Evolutionary conservation across 805 yeast species (phyloP).

Genomic region (Nakazawaea wyomingensis): DNA sequence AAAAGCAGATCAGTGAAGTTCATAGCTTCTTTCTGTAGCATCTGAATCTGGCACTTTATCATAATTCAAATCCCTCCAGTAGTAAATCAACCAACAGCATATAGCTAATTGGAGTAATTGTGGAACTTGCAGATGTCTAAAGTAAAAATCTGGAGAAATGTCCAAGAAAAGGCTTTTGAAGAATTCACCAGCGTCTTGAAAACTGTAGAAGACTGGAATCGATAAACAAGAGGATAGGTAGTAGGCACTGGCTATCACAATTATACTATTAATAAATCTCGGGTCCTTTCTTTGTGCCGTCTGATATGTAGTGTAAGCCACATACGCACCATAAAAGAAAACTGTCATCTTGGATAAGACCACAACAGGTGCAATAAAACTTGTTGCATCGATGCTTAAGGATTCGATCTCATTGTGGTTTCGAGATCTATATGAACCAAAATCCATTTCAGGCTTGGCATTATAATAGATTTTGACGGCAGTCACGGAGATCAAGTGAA

Average conservation of each 20-base stretch:
- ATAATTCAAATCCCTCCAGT: conserved; percentile 10
- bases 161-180: conserved; percentile 2
- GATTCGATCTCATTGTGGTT: neutral
- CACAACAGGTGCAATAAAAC: conserved; percentile 3
- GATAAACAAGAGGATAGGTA: conserved; percentile 2
- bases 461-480: conserved; percentile 3
- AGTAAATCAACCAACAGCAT: conserved; percentile 8
- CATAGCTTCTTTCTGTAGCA: neutral
- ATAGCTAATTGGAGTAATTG: conserved; percentile 5
- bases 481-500: conserved; percentile 6
- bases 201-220: neutral
- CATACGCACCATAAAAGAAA: neutral
- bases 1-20: neutral
- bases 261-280: neutral
- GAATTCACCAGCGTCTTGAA: neutral
- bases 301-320: neutral
- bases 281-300: neutral
- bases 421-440: no score
- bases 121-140: conserved; percentile 5
- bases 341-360: conserved; percentile 2
- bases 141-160: neutral
- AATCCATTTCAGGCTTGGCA: neutral
- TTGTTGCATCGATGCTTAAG: neutral
- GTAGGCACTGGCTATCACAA: conserved; percentile 3
- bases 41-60: neutral